Evolutionary conservation across 257 asterid genomes (phyloP).

Genomic region (Cruciata laevipes): DNA sequence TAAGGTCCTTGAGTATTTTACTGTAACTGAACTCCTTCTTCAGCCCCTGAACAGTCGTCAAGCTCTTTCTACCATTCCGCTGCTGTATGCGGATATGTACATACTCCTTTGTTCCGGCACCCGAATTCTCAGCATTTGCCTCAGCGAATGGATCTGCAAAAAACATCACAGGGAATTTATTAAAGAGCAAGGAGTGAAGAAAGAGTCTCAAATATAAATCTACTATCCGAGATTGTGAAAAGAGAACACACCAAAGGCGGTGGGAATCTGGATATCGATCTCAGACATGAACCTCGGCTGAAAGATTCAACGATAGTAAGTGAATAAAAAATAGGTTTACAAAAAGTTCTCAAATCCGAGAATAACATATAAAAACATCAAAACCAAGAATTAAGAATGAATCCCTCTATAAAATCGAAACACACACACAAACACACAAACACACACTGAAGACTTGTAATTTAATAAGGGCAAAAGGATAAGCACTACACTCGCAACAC

Average conservation of each 20-base stretch:
- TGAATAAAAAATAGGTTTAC: not conserved
- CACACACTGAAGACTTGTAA: not conserved
- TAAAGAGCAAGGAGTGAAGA: not conserved
- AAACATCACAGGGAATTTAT: not conserved
- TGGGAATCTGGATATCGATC: slow-evolving; percentile 57
- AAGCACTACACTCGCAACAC: not conserved
- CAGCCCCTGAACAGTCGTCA: slow-evolving; percentile 81
- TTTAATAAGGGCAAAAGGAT: too few relatives aligned
- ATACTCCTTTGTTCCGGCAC: slow-evolving; percentile 72
- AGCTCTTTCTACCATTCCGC: slow-evolving; percentile 78
- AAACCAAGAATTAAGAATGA: not conserved
- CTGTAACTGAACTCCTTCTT: slow-evolving; percentile 76
- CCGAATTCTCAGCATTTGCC: slow-evolving; percentile 73
- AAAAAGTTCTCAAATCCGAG: not conserved
- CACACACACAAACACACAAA: not conserved
- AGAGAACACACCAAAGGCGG: slow-evolving; percentile 52
- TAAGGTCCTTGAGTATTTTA: slow-evolving; percentile 75
- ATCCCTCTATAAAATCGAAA: not conserved
- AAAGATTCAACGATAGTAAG: slow-evolving; percentile 16
- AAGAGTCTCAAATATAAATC: not conserved
- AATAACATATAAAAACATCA: not conserved
- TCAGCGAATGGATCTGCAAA: slow-evolving; percentile 75
- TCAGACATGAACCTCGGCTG: slow-evolving; percentile 80
- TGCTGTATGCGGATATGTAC: slow-evolving; percentile 80
- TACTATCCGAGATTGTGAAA: not conserved